Conservation (phyloP, 352 stramenopile genomes). For the Phytophthora meadii region DNA sequence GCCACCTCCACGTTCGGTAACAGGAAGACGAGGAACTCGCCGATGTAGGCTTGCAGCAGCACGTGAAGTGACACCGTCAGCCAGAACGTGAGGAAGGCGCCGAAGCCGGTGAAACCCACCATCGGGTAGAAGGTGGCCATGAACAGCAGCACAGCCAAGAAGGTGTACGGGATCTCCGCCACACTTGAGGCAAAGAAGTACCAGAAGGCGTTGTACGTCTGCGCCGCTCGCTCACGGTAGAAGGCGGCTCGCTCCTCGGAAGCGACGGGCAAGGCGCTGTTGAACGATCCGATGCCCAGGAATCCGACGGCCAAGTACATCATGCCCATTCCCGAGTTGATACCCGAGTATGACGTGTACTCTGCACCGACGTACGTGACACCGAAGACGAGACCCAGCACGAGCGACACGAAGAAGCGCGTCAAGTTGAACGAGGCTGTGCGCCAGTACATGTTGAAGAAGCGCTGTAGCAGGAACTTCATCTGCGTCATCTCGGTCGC, state of each 20-base stretch:
- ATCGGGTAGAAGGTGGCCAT: slow-evolving; percentile 22
- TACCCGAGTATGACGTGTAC: slow-evolving; percentile 29
- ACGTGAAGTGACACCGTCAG: slow-evolving; percentile 23
- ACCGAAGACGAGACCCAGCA: slow-evolving; percentile 30
- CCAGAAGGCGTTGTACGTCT: slow-evolving; percentile 49
- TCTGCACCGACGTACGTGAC: slow-evolving; percentile 22
- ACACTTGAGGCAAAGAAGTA: slow-evolving; percentile 23
- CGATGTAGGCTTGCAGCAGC: slow-evolving; percentile 29
- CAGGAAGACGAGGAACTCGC: slow-evolving; percentile 34
- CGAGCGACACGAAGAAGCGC: slow-evolving; percentile 47
- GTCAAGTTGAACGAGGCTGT: slow-evolving; percentile 37
- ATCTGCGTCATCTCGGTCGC: neutral
- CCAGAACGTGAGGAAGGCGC: slow-evolving; percentile 23
- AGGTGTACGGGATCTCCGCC: slow-evolving; percentile 57
- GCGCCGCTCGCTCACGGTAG: slow-evolving; percentile 81
- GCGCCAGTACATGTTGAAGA: slow-evolving; percentile 79
- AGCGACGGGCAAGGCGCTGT: slow-evolving; percentile 66
- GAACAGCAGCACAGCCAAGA: slow-evolving; percentile 21
- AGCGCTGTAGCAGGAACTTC: slow-evolving; percentile 26
- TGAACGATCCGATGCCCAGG: slow-evolving; percentile 67
- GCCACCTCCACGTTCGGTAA: slow-evolving; percentile 50
- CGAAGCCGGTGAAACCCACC: slow-evolving; percentile 23
- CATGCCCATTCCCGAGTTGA: slow-evolving; percentile 44
- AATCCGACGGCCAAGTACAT: slow-evolving; percentile 70
- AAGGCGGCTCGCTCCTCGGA: slow-evolving; percentile 78